Base-by-base conservation (phyloP, 805 yeast species). In the Yamadazyma ubonensis region DNA sequence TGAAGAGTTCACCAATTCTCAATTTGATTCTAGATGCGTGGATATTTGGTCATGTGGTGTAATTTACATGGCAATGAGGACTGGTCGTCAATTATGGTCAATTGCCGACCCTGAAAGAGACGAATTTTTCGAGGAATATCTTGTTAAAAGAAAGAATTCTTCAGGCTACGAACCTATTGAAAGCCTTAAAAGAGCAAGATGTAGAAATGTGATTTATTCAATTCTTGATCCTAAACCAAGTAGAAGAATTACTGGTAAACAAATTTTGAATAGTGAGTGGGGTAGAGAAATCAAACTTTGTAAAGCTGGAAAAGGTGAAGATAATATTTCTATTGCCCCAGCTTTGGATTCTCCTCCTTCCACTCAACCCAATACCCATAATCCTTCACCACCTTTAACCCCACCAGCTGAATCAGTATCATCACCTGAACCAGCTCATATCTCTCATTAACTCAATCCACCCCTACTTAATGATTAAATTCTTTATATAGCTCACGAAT, bases 31-130 rank as follows among this genome's bases (percentile, higher is more conserved):
- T 2, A 64, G 96, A 41, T 74, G 84, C 25, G 84, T 85, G 5
- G 96, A 88, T 63, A 79, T 87, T 26, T 88, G 96, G 96, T 81
- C 96, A 0, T 86, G 95, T 67, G 96, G 96, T 36, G 91, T 88
- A 8, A 87, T 88, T 25, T 88, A 85, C 57, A 83, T 88, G 87
- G 95, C 95, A 5, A 83, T 88, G 91, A 71, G 97, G 52, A 86
- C 96, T 0, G 99, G 98, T 3, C 71, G 96, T 38, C 96, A 91
- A 54, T 63, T 93, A 38, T 91, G 98, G 98, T 79, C 85, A 52
- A 66, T 80, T 42, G 96, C 98, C 2, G 77, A 78, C 43, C 61
- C 71, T 6, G 74, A 70, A 21, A 86, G 81, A 31, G 98, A 91
- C 57, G 95, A 83, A 52, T 87, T 86, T 55, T 91, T 79, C 59